These are phyloP conservation scores for Candida multigemmis DNA, from an alignment of 805 yeast genomes.

Conservation along the genomic window DNA sequence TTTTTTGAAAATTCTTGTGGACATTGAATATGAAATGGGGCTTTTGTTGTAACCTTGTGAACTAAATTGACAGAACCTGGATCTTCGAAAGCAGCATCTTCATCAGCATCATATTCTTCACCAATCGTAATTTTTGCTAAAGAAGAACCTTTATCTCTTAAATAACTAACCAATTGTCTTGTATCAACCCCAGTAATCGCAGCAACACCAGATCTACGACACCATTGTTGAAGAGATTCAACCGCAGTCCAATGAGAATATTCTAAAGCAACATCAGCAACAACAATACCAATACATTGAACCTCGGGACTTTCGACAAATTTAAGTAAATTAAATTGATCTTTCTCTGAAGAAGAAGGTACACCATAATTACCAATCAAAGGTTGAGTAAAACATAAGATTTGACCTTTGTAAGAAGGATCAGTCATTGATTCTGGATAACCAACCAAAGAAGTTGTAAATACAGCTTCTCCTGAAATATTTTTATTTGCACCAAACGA, in stretches of 20 bases:
- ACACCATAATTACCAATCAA: conserved; percentile 98
- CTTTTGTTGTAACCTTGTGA: conserved; percentile 88
- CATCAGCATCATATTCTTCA: conserved; percentile 85
- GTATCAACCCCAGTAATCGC: conserved; percentile 96
- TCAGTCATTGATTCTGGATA: conserved; percentile 99
- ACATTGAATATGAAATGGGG: conserved; percentile 83
- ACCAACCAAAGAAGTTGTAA: conserved; percentile 95
- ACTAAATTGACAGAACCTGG: conserved; percentile 89
- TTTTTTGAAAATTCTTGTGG: conserved; percentile 45
- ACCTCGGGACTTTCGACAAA: conserved; percentile 86
- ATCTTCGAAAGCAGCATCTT: conserved; percentile 83
- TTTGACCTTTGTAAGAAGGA: conserved; percentile 96
- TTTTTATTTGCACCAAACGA: conserved; percentile 95
- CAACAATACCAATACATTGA: conserved; percentile 95
- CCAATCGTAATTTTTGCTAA: conserved; percentile 86
- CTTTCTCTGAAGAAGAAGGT: conserved; percentile 75
- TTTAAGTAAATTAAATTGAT: conserved; percentile 76
- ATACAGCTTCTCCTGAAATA: conserved; percentile 94
- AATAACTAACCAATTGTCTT: conserved; percentile 82
- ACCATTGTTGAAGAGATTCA: conserved; percentile 91
- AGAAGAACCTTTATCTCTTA: conserved; percentile 95
- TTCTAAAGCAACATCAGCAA: conserved; percentile 88
- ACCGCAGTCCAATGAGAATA: conserved; percentile 99
- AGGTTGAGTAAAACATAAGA: conserved; percentile 93
- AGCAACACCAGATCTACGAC: conserved; percentile 92